Conservation (phyloP, 1,139 yeast genomes). For the Arxiozyma slooffiae region DNA sequence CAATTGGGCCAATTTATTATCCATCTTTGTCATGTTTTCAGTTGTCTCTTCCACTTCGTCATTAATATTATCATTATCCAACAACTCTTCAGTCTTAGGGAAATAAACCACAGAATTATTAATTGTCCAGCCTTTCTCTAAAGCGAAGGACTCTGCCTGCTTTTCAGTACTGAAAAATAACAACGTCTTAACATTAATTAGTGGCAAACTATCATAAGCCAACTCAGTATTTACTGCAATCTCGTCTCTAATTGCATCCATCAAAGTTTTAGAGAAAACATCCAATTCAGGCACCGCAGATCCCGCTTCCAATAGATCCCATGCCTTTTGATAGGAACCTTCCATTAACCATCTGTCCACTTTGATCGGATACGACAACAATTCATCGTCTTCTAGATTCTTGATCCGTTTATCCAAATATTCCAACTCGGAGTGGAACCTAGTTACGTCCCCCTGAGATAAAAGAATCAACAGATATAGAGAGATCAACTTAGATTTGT, state of each 20-base stretch:
- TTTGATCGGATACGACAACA: conserved; percentile 71
- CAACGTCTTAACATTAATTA: conserved; percentile 73
- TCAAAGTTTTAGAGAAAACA: conserved; percentile 54
- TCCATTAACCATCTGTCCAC: conserved; percentile 93
- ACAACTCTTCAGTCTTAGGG: conserved; percentile 24
- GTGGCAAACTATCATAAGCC: conserved; percentile 67
- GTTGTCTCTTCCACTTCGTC: conserved; percentile 6
- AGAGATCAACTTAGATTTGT: conserved; percentile 69
- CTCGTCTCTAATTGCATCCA: conserved; percentile 70
- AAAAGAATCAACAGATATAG: conserved; percentile 66
- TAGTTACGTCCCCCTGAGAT: conserved; percentile 74
- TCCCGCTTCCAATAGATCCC: conserved; percentile 52
- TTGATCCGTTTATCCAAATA: conserved; percentile 48
- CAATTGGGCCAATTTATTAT: conserved; percentile 2
- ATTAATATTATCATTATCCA: conserved; percentile 6
- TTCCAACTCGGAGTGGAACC: conserved; percentile 85
- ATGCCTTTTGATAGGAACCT: conserved; percentile 88
- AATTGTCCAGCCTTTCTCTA: conserved; percentile 54
- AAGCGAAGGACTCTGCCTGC: conserved; percentile 52
- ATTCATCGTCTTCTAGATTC: conserved; percentile 48
- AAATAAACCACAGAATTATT: conserved; percentile 54
- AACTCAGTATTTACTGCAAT: conserved; percentile 80
- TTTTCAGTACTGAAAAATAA: conserved; percentile 66
- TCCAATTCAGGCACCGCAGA: conserved; percentile 42
- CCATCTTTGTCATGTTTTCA: conserved; percentile 1